These are phyloP conservation scores for Juncus effusus DNA, from an alignment of 176 grass and related monocot species.

Conservation along the genomic window DNA sequence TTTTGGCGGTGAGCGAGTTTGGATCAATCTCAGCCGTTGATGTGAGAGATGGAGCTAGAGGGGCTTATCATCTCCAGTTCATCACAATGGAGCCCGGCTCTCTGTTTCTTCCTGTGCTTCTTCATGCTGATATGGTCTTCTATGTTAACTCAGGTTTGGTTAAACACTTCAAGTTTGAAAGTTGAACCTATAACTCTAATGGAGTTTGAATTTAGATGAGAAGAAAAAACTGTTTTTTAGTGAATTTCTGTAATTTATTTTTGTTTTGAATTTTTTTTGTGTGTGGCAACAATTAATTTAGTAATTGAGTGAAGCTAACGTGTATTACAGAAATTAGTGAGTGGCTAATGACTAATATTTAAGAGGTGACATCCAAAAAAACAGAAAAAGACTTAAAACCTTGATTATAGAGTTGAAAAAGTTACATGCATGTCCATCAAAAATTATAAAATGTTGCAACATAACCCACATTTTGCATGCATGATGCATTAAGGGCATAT, in stretches of 20 bases:
- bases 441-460: neutral
- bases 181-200: too few species aligned
- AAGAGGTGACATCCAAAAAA: too few species aligned
- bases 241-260: neutral
- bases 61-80: slow-evolving; percentile 65
- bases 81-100: slow-evolving; percentile 77
- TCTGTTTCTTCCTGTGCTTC: slow-evolving; percentile 71
- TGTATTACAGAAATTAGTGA: too few species aligned
- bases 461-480: neutral
- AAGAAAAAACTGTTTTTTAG: neutral
- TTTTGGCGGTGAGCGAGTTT: slow-evolving; percentile 37
- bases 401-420: too few species aligned
- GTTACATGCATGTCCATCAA: neutral
- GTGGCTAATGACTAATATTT: too few species aligned
- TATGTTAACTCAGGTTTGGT: slow-evolving; percentile 71
- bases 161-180: neutral
- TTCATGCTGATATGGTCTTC: slow-evolving; percentile 76
- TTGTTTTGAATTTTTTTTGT: too few species aligned
- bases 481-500: neutral
- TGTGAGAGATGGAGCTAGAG: slow-evolving; percentile 46
- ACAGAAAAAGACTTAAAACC: too few species aligned
- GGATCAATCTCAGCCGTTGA: slow-evolving; percentile 57
- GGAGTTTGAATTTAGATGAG: neutral
- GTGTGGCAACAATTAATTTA: too few species aligned
- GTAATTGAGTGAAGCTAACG: too few species aligned